Conservation (phyloP, 352 stramenopile genomes). For the Poterioochromonas sp. region DNA sequence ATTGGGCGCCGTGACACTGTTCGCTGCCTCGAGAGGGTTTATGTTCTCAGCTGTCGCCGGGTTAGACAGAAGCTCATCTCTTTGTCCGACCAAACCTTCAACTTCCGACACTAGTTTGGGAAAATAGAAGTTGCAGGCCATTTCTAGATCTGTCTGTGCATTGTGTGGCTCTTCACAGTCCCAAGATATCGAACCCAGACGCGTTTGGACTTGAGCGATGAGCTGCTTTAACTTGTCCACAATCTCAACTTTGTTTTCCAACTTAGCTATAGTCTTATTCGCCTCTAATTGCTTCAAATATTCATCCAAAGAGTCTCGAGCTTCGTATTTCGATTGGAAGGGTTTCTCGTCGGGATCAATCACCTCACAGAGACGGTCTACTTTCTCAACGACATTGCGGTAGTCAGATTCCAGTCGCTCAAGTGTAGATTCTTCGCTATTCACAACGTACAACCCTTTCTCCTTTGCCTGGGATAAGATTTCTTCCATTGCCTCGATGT, state of each 20-base stretch:
- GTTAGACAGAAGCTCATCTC: background rate
- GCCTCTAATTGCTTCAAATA: background rate
- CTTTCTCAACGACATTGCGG: background rate
- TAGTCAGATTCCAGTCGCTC: background rate
- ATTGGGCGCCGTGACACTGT: background rate
- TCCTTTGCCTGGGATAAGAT: background rate
- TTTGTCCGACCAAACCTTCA: background rate
- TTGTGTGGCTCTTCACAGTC: constrained; percentile 30
- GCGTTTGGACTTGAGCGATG: background rate
- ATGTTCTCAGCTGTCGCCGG: background rate
- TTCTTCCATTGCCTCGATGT: too few relatives aligned
- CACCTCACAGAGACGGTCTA: constrained; percentile 3
- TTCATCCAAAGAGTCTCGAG: background rate
- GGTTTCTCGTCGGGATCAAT: background rate
- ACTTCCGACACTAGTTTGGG: background rate
- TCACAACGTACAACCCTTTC: constrained; percentile 9
- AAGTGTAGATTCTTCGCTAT: background rate
- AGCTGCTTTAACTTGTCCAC: background rate
- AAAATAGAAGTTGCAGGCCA: background rate
- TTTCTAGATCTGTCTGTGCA: constrained; percentile 9
- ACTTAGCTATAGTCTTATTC: background rate
- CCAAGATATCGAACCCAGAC: background rate
- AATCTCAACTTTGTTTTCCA: background rate
- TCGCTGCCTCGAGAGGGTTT: background rate
- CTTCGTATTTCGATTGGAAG: constrained; percentile 20